These are phyloP conservation scores for Quercus engelmannii DNA, from an alignment of 306 rosid species.

Conservation along the genomic window DNA sequence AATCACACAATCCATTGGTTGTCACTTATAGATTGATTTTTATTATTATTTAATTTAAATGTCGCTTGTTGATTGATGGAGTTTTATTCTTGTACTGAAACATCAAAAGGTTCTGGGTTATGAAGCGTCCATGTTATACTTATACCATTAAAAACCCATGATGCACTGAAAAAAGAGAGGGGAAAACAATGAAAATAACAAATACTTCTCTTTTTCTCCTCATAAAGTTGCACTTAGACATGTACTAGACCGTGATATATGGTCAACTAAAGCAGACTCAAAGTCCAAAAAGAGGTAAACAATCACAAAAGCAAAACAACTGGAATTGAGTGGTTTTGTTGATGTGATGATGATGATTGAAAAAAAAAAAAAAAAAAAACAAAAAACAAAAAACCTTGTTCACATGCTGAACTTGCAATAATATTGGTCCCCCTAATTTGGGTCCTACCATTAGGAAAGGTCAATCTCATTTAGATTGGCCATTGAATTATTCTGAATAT, in stretches of 20 bases:
- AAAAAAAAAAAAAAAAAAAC: background rate
- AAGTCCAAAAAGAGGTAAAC: background rate
- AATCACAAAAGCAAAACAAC: background rate
- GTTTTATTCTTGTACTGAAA: too few relatives aligned
- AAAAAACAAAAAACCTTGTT: background rate
- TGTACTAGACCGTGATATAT: background rate
- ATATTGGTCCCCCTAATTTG: slow-evolving; percentile 1
- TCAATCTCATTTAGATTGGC: slow-evolving; percentile 6
- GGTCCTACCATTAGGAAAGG: background rate
- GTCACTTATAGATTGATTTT: background rate
- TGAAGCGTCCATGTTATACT: too few relatives aligned
- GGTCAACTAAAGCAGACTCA: background rate
- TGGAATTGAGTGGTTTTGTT: background rate
- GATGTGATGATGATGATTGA: background rate
- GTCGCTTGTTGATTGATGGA: background rate
- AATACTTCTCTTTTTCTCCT: background rate
- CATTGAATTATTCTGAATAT: background rate
- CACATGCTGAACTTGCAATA: background rate
- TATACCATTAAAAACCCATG: too few relatives aligned
- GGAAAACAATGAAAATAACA: background rate
- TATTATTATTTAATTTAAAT: too few relatives aligned
- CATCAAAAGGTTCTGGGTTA: too few relatives aligned
- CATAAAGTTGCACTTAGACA: background rate
- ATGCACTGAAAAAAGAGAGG: background rate
- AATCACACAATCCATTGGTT: background rate